Evolutionary conservation across 306 rosid genomes (phyloP).

Genomic region (Pterocarpus santalinus): DNA sequence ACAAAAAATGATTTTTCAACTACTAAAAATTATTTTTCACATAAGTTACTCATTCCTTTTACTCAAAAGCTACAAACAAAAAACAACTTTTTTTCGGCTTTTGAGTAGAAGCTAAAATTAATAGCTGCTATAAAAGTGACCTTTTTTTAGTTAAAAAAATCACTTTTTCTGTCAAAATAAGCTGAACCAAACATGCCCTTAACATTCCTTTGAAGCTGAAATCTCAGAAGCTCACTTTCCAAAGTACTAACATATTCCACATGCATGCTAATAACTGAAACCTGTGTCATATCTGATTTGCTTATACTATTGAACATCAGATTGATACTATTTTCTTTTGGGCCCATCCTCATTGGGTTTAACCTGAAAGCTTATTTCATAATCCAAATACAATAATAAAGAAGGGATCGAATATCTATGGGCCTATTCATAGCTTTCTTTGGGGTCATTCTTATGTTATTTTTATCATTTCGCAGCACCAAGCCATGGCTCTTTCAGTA

Average conservation of each 20-base stretch:
- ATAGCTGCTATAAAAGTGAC: no score
- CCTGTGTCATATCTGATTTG: slow-evolving; percentile 27
- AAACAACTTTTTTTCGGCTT: no score
- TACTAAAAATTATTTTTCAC: no score
- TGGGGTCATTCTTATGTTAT: neutral
- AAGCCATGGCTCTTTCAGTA: slow-evolving; percentile 9
- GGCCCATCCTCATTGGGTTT: slow-evolving; percentile 6
- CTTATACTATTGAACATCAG: slow-evolving; percentile 19
- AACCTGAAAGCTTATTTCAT: neutral
- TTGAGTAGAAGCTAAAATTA: no score
- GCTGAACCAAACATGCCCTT: neutral
- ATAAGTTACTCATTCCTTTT: no score
- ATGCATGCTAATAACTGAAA: slow-evolving; percentile 22
- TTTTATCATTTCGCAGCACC: slow-evolving; percentile 20
- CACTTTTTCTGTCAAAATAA: no score
- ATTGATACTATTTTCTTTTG: slow-evolving; percentile 17
- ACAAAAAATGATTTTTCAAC: no score
- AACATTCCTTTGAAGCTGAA: slow-evolving; percentile 23
- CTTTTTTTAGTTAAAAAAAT: no score
- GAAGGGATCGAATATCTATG: slow-evolving; percentile 1
- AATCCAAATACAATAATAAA: neutral
- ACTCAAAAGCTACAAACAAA: no score
- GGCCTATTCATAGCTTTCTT: neutral
- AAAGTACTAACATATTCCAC: slow-evolving; percentile 24
- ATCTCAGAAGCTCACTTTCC: slow-evolving; percentile 16